A percentile compares a stretch with the other conserved stretches of the same genome.
Conservation (phyloP, 2,329 filamentous ascomycete genomes). For the Aspergillus sp. region DNA sequence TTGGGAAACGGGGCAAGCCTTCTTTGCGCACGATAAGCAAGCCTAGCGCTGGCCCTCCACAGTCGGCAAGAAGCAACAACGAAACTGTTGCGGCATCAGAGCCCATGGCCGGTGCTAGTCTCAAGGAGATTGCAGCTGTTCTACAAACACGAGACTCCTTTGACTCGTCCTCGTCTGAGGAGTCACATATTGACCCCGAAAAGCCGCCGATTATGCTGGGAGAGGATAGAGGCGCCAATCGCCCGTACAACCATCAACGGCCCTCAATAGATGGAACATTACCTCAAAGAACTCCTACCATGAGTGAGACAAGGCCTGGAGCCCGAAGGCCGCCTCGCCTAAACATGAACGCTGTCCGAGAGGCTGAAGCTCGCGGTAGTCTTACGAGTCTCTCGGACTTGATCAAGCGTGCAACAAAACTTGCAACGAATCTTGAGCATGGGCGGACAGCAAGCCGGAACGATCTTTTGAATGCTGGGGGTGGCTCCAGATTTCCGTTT, state of each 20-base stretch:
- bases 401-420: constrained; percentile 81
- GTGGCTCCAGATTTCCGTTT: constrained; percentile 32
- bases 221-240: constrained; percentile 14
- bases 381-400: constrained; percentile 90
- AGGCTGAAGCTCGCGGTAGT: constrained; percentile 83
- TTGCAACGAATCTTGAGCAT: constrained; percentile 86
- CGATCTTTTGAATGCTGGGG: constrained; percentile 47
- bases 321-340: constrained; percentile 68
- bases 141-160: constrained; percentile 26
- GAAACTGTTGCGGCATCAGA: constrained; percentile 11
- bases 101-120: constrained; percentile 12
- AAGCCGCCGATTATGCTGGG: constrained; percentile 38
- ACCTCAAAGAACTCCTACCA: constrained; percentile 36
- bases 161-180: constrained; percentile 26
- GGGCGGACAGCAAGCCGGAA: constrained; percentile 69
- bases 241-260: constrained; percentile 4
- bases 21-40: constrained; percentile 47
- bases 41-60: constrained; percentile 30
- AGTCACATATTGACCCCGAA: constrained; percentile 37
- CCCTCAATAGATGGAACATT: constrained; percentile 30
- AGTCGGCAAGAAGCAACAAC: constrained; percentile 19
- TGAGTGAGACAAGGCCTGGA: constrained; percentile 46
- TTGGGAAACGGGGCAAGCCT: constrained; percentile 48
- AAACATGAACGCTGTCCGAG: constrained; percentile 79
- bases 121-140: constrained; percentile 21